Conservation (phyloP, 2,329 filamentous ascomycete species). For the Diplodia seriata region DNA sequence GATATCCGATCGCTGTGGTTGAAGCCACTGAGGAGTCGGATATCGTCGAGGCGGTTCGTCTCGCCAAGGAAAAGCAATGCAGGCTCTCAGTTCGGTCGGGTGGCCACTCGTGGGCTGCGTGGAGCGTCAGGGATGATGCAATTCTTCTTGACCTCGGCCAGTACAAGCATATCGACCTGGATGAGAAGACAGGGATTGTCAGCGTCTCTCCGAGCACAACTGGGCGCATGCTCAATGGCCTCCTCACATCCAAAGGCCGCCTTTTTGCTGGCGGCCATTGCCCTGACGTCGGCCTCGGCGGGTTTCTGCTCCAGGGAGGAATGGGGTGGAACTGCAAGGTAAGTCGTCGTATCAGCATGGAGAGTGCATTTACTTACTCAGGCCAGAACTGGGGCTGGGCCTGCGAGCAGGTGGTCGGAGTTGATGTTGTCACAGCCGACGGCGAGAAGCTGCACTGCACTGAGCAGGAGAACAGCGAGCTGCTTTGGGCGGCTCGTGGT, state of each 20-base stretch:
- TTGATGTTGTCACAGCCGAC: constrained; percentile 59
- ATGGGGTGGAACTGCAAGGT: constrained; percentile 66
- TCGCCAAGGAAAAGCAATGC: constrained; percentile 47
- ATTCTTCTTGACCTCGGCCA: constrained; percentile 54
- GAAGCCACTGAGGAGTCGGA: constrained; percentile 46
- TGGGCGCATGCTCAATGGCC: constrained; percentile 52
- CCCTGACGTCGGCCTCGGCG: constrained; percentile 64
- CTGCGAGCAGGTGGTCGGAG: constrained; percentile 55
- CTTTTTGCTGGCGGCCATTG: constrained; percentile 64
- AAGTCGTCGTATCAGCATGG: constrained; percentile 33
- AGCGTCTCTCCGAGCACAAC: constrained; percentile 58
- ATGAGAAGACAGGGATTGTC: constrained; percentile 50
- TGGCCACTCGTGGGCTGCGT: constrained; percentile 59
- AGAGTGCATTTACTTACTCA: not conserved
- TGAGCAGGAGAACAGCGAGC: constrained; percentile 51
- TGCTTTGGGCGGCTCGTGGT: constrained; percentile 60
- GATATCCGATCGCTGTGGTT: constrained; percentile 53
- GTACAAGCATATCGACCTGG: constrained; percentile 50
- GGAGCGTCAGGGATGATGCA: constrained; percentile 58
- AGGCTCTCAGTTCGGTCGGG: constrained; percentile 58
- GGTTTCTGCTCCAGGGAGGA: constrained; percentile 63
- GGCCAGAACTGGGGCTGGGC: constrained; percentile 63
- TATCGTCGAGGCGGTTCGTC: constrained; percentile 40
- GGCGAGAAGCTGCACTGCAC: constrained; percentile 50
- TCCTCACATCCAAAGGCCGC: constrained; percentile 48